These are phyloP conservation scores for Sophora flavescens DNA, from an alignment of 306 rosid genomes.

Conservation along the genomic window DNA sequence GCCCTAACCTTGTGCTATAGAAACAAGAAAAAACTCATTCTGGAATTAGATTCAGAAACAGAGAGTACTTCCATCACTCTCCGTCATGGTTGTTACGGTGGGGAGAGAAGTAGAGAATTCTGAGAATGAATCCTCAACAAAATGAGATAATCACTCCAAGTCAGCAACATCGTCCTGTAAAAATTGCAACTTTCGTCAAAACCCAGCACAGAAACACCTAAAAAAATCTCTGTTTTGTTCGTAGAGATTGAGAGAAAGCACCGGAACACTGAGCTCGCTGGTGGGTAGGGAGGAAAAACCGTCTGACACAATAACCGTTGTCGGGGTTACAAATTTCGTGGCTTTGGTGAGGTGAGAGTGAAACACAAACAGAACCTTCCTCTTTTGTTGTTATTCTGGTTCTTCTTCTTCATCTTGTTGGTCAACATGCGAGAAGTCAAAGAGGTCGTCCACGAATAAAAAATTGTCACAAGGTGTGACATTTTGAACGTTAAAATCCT, in stretches of 20 bases:
- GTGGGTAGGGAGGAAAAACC: constrained; percentile 53
- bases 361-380: constrained; percentile 42
- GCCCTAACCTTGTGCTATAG: too few relatives aligned
- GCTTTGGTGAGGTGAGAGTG: constrained; percentile 47
- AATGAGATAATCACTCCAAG: constrained; percentile 94
- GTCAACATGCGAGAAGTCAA: constrained; percentile 71
- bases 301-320: constrained; percentile 42
- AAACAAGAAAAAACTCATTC: too few relatives aligned
- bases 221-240: not conserved
- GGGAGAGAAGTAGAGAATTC: constrained; percentile 61
- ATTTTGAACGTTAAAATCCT: constrained; percentile 60
- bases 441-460: constrained; percentile 75
- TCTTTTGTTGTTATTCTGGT: constrained; percentile 39
- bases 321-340: constrained; percentile 40
- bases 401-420: constrained; percentile 52
- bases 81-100: constrained; percentile 27
- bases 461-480: constrained; percentile 64
- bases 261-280: constrained; percentile 83
- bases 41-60: too few relatives aligned
- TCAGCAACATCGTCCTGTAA: constrained; percentile 84
- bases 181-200: constrained; percentile 53
- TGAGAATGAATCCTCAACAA: constrained; percentile 87
- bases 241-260: constrained; percentile 1
- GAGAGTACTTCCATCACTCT: too few relatives aligned
- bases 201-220: not conserved